Conservation (phyloP, 2,329 filamentous ascomycete species). For the Pseudomassariella vexata region DNA sequence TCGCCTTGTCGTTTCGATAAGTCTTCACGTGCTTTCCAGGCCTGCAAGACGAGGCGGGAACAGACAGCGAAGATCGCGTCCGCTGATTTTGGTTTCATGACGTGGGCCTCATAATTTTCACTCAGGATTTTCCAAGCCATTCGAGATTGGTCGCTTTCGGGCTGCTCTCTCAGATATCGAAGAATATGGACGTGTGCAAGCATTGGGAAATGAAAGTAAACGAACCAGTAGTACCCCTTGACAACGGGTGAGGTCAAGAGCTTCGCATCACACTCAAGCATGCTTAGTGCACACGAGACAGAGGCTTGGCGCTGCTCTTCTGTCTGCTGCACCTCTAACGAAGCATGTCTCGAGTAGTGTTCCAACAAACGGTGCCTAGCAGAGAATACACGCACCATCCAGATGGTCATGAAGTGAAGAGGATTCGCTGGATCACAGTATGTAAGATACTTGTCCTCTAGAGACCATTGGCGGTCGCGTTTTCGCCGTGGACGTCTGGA, state of each 20-base stretch:
- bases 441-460: constrained; percentile 28
- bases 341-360: constrained; percentile 24
- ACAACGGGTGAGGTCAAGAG: constrained; percentile 10
- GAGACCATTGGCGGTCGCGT: too few relatives aligned
- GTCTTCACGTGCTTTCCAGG: constrained; percentile 1
- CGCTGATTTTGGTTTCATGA: too few relatives aligned
- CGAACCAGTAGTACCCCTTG: constrained; percentile 15
- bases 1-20: not conserved
- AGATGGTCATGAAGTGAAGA: constrained; percentile 11
- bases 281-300: constrained; percentile 13
- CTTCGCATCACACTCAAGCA: constrained; percentile 13
- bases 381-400: constrained; percentile 24
- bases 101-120: constrained; percentile 11
- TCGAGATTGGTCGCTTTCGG: constrained; percentile 10
- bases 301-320: constrained; percentile 17
- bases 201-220: constrained; percentile 15
- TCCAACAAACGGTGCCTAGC: constrained; percentile 38
- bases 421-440: constrained; percentile 27
- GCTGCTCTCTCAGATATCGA: constrained; percentile 12
- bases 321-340: constrained; percentile 11
- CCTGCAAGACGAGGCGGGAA: not conserved
- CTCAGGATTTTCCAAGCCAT: constrained; percentile 17
- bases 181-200: constrained; percentile 17
- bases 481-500: too few relatives aligned
- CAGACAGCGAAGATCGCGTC: constrained; percentile 1